Percentiles rank a stretch among this genome's conserved stretches.
phyloP scores from a whole-genome alignment of 805 yeast genomes.

The Candida sanyiensis region DNA sequence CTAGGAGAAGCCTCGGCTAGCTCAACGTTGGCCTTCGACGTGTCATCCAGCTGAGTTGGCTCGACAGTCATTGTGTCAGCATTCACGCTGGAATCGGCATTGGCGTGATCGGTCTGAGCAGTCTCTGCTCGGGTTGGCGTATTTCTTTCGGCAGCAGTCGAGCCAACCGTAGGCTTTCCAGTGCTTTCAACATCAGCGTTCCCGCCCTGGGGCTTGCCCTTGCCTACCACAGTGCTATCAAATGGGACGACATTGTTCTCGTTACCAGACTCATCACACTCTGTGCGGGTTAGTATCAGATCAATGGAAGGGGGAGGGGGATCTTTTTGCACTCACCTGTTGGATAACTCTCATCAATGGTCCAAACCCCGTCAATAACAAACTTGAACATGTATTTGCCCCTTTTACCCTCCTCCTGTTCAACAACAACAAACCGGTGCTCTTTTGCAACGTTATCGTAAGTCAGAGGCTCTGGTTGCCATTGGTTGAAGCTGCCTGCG shows the following conservation, averaged over 20 bases:
- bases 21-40: too few relatives aligned
- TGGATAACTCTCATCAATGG: slow-evolving; percentile 17
- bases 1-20: too few relatives aligned
- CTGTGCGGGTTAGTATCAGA: slow-evolving; percentile 24
- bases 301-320: not conserved
- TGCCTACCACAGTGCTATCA: slow-evolving; percentile 9
- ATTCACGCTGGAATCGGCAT: too few relatives aligned
- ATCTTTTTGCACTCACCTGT: slow-evolving; percentile 17
- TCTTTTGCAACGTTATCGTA: slow-evolving; percentile 6
- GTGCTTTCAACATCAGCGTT: not conserved
- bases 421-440: slow-evolving; percentile 15
- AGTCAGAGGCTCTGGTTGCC: slow-evolving; percentile 24
- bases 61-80: too few relatives aligned
- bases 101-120: too few relatives aligned
- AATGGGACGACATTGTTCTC: slow-evolving; percentile 32
- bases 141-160: too few relatives aligned
- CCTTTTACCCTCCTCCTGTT: slow-evolving; percentile 12
- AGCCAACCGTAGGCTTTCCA: too few relatives aligned
- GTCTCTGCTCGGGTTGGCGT: too few relatives aligned
- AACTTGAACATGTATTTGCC: slow-evolving; percentile 25
- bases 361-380: slow-evolving; percentile 20
- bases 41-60: too few relatives aligned
- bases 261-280: slow-evolving; percentile 32
- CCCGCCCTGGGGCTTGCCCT: slow-evolving; percentile 6
- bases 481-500: slow-evolving; percentile 34